A percentile compares a stretch with the other conserved stretches of the same genome.
phyloP scores from a whole-genome alignment of 1,284 basidiomycete species.

The Cystobasidiaceae sp. region DNA sequence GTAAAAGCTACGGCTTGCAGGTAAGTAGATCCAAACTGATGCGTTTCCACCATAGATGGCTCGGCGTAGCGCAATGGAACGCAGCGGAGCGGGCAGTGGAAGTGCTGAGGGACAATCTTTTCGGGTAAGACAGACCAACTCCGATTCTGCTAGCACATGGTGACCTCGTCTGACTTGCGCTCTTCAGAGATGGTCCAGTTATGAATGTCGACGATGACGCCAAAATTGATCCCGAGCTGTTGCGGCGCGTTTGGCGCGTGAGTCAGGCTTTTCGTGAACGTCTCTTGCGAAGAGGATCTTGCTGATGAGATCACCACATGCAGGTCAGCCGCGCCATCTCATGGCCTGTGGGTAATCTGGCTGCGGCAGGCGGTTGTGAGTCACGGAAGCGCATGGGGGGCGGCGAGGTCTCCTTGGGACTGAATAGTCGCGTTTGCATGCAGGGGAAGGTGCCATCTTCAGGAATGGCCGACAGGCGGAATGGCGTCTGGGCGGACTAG shows the following conservation, averaged over 20 bases:
- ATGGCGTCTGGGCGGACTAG: conserved; percentile 12
- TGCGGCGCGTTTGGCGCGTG: conserved; percentile 15
- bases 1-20: not conserved
- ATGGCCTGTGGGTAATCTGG: conserved; percentile 23
- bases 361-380: conserved; percentile 2
- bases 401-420: no score
- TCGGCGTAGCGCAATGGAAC: conserved; percentile 27
- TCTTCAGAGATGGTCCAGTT: conserved; percentile 22
- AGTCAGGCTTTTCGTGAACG: not conserved
- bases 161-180: not conserved
- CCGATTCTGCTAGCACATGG: not conserved
- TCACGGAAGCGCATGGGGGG: no score
- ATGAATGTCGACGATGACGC: conserved; percentile 26
- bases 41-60: not conserved
- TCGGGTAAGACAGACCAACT: not conserved
- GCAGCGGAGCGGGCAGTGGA: conserved; percentile 18
- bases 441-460: conserved; percentile 22
- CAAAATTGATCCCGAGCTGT: conserved; percentile 16
- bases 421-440: not conserved
- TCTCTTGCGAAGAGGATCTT: not conserved
- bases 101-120: conserved; percentile 21
- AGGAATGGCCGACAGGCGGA: not conserved
- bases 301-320: not conserved
- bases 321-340: conserved; percentile 19
- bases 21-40: not conserved